A percentile compares a stretch with the other conserved stretches of the same genome.
Conservation (phyloP, 164 flowering plant species). For the Saururus chinensis region DNA sequence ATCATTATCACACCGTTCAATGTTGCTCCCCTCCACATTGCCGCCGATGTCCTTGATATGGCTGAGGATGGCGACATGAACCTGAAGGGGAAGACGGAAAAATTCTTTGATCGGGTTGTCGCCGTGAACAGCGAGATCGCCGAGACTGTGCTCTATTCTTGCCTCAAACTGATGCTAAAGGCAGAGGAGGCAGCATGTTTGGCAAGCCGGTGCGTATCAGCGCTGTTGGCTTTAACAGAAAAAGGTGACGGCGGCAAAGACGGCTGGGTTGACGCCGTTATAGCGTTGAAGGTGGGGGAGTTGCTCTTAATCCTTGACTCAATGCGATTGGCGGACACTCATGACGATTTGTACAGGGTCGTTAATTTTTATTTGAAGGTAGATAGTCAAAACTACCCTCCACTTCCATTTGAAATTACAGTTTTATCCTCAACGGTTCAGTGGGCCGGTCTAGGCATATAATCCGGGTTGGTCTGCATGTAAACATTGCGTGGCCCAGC, state of each 20-base stretch:
- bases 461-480: no score
- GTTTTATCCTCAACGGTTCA: no score
- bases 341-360: conserved; percentile 51
- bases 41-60: conserved; percentile 63
- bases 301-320: conserved; percentile 42
- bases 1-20: conserved; percentile 55
- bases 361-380: conserved; percentile 61
- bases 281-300: conserved; percentile 23
- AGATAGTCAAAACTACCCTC: conserved; percentile 1
- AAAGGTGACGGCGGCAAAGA: conserved; percentile 11
- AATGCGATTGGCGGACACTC: conserved; percentile 29
- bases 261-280: conserved; percentile 31
- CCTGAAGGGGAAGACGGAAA: conserved; percentile 38
- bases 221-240: conserved; percentile 11
- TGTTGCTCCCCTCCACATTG: conserved; percentile 45
- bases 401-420: not conserved
- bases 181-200: conserved; percentile 49
- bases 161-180: conserved; percentile 54
- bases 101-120: conserved; percentile 39
- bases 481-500: no score
- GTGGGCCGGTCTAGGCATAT: no score
- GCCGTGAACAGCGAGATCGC: conserved; percentile 36
- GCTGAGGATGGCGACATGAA: conserved; percentile 20
- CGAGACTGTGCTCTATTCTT: conserved; percentile 34
- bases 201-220: conserved; percentile 51